A percentile compares a stretch with the other conserved stretches of the same genome.
These are phyloP conservation scores for Toxoplasma gondii DNA, from an alignment of 169 alveolate genomes.

Conservation along the genomic window DNA sequence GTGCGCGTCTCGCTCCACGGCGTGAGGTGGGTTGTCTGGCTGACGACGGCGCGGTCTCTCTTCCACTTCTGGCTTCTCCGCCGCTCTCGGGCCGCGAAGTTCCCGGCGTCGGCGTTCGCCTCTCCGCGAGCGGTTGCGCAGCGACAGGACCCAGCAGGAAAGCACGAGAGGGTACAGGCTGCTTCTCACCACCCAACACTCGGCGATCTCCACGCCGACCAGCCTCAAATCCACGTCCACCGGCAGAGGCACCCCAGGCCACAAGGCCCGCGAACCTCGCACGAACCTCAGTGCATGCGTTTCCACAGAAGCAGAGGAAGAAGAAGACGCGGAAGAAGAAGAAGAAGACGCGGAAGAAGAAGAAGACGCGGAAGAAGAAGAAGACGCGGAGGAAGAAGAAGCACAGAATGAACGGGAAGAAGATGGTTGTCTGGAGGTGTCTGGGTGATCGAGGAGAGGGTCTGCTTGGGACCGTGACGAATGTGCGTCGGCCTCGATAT, in stretches of 20 bases:
- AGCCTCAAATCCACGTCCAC: conserved; percentile 42
- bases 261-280: conserved; percentile 2
- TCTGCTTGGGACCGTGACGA: not conserved
- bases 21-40: too few relatives aligned
- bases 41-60: too few relatives aligned
- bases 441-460: not conserved
- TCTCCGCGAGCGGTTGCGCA: not conserved
- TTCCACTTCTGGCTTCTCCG: too few relatives aligned
- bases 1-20: too few relatives aligned
- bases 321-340: conserved; percentile 10
- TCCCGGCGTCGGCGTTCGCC: not conserved
- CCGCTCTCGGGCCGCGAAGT: too few relatives aligned
- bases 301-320: not conserved
- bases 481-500: not conserved
- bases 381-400: not conserved
- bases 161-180: conserved; percentile 55
- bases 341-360: too few relatives aligned
- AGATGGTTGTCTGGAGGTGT: not conserved
- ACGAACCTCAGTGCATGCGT: not conserved
- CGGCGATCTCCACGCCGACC: conserved; percentile 28
- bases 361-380: too few relatives aligned
- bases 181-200: conserved; percentile 56
- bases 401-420: not conserved
- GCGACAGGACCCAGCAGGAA: not conserved
- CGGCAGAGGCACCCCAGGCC: conserved; percentile 49